Conservation (phyloP, 108 stramenopile genomes). For the Epipyxis sp. region DNA sequence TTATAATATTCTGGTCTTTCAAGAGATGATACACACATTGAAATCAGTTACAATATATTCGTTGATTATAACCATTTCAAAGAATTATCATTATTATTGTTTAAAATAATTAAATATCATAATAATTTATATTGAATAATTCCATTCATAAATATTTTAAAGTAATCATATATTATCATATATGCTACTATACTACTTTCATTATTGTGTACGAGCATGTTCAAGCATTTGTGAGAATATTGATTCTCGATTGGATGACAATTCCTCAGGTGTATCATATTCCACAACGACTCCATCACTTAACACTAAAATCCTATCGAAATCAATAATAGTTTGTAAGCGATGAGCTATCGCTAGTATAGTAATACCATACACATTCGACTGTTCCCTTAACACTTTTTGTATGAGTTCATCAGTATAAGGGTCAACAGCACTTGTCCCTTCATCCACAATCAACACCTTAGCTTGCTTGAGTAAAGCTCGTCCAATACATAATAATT, state of each 20-base stretch:
- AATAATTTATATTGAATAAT: no score
- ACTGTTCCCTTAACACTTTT: conserved; percentile 58
- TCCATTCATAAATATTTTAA: no score
- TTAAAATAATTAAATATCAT: no score
- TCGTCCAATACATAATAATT: conserved; percentile 61
- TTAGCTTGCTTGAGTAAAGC: conserved; percentile 49
- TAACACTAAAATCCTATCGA: conserved; percentile 82
- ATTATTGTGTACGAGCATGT: no score
- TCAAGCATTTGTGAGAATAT: conserved; percentile 6
- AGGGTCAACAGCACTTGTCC: conserved; percentile 53
- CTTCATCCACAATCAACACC: conserved; percentile 58
- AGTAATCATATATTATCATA: no score
- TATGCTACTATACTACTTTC: no score
- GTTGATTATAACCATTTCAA: no score
- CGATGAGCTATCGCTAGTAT: conserved; percentile 90
- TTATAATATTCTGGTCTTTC: no score
- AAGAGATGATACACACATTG: no score
- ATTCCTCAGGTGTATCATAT: conserved; percentile 65
- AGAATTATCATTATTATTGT: no score
- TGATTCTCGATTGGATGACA: conserved; percentile 16
- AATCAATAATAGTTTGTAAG: conserved; percentile 80
- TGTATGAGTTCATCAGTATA: conserved; percentile 65
- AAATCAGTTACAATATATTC: no score
- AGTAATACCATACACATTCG: conserved; percentile 61
- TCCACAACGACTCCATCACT: conserved; percentile 80